phyloP scores from a whole-genome alignment of 306 rosid genomes.

The cucumber (Cucumis sativus) region Cucumber_9930_V3 NC_026660.2:4704001-4704500 shows the following conservation, averaged over 20 bases:
- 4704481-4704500: not conserved
- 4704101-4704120: no score
- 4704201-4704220: not conserved
- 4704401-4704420: not conserved
- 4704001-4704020: no score
- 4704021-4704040: no score
- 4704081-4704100: no score
- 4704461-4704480: not conserved
- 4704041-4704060: no score
- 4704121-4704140: no score
- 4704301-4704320: not conserved
- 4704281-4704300: not conserved
- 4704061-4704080: no score
- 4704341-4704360: not conserved
- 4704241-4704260: not conserved
- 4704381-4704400: not conserved
- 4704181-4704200: not conserved
- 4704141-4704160: no score
- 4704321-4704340: not conserved
- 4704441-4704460: not conserved
- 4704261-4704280: not conserved
- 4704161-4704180: not conserved
- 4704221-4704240: not conserved
- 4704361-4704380: not conserved
- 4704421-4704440: not conserved